Evolutionary conservation across 192 early-diverging fungal genomes (phyloP), one percentile per base, ranked within the genome.

Genomic region (Pecoramyces ruminantium): DNA sequence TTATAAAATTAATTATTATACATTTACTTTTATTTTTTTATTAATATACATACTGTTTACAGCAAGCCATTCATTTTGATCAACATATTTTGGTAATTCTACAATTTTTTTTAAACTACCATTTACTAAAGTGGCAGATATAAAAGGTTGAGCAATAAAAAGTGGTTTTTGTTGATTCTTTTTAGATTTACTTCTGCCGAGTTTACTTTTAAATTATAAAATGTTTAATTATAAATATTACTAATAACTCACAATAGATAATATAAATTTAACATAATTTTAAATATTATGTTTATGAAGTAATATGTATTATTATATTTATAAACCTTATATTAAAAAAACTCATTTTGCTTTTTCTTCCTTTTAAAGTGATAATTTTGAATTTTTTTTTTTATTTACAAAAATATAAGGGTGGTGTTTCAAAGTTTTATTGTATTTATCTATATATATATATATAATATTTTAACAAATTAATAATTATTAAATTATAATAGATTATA

Each of bases 31-130:
- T 51, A 29, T 58, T 42, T 29, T 28, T 38, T n/a, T 82, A 27
- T 21, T 30, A 78, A 25, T 29, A 27, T 29, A 18, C 81, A 82
- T 89, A 92, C 91, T 87, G 81, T 94, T 95, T 81, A 91, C 89
- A 13, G 94, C 94, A 28, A 93, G 90, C 97, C 97, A 99, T 87
- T 99, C 97, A 85, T 96, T 95, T 29, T 86, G 82, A 82, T 99
- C 96, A 1, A 97, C 93, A 86, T 95, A 95, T 84, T 93, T 92
- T 34, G 97, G 97, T 79, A 96, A 87, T 78, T 93, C 92, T 9
- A 95, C 92, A 58, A 99, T 92, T 82, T 93, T 94, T 84, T 94
- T 92, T 83, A 98, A 94, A 86, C 92, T 94, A 29, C 97, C 96
- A 83, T 95, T 95, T 29, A 98, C 96, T 17, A 98, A 90, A 38